phyloP scores from a whole-genome alignment of 192 early-diverging fungal genomes.

The Obelidium mucronatum region DNA sequence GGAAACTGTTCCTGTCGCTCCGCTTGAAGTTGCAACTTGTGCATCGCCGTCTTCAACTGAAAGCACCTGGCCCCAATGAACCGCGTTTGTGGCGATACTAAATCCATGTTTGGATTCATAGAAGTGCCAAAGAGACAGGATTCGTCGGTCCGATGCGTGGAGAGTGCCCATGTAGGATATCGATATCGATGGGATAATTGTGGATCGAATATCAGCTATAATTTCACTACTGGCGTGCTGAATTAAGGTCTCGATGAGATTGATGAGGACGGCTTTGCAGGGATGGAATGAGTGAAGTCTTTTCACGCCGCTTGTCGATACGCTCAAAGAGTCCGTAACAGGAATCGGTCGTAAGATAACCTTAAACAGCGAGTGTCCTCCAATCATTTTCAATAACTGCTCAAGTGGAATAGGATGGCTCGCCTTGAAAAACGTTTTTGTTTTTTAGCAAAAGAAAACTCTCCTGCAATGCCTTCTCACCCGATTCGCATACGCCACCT shows the following conservation, averaged over 20 bases:
- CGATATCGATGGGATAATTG: constrained; percentile 8
- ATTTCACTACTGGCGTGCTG: background rate
- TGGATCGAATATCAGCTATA: constrained; percentile 8
- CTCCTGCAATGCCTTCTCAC: background rate
- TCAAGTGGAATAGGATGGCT: constrained; percentile 40
- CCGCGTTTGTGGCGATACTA: constrained; percentile 64
- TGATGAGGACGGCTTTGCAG: constrained; percentile 54
- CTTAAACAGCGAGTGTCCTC: constrained; percentile 46
- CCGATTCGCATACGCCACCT: constrained; percentile 14
- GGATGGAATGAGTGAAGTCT: constrained; percentile 17
- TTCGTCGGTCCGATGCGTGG: constrained; percentile 54
- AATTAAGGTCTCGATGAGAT: constrained; percentile 60
- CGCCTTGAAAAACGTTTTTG: no score
- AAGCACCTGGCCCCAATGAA: constrained; percentile 62
- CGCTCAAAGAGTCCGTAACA: constrained; percentile 22
- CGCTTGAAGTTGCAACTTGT: constrained; percentile 33
- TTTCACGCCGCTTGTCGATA: background rate
- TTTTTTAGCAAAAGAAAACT: no score
- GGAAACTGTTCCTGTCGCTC: constrained; percentile 41
- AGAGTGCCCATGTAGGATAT: constrained; percentile 67
- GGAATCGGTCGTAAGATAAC: constrained; percentile 37
- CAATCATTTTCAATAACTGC: constrained; percentile 50
- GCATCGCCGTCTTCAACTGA: constrained; percentile 34
- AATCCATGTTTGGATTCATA: constrained; percentile 64
- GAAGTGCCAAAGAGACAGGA: constrained; percentile 61